Evolutionary conservation across 2,329 filamentous ascomycete genomes (phyloP).

Genomic region (Lecanicillium sp.): DNA sequence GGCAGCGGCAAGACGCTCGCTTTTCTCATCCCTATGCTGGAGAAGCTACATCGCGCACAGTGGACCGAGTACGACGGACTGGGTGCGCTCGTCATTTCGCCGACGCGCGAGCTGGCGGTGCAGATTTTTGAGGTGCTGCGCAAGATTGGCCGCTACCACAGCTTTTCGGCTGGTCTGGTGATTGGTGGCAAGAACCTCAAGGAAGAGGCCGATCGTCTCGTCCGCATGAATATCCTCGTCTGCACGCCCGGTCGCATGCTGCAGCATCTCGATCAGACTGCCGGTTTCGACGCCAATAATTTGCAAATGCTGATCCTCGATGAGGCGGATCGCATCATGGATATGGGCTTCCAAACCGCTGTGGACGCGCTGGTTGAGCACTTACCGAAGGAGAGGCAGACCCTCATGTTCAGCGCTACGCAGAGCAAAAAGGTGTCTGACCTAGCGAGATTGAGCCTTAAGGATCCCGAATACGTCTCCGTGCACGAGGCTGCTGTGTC

Average conservation of each 20-base stretch:
- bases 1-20: conserved; percentile 93
- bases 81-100: conserved; percentile 86
- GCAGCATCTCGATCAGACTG: conserved; percentile 92
- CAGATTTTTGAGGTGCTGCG: conserved; percentile 94
- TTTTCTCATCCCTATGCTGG: conserved; percentile 84
- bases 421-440: conserved; percentile 94
- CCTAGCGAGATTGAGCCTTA: conserved; percentile 76
- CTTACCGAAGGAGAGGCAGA: conserved; percentile 77
- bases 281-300: conserved; percentile 81
- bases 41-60: conserved; percentile 81
- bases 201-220: conserved; percentile 76
- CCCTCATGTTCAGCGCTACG: conserved; percentile 89
- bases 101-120: conserved; percentile 88
- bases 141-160: conserved; percentile 81
- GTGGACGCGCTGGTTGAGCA: conserved; percentile 93
- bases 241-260: conserved; percentile 92
- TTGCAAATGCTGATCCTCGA: conserved; percentile 89
- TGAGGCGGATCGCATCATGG: conserved; percentile 93
- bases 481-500: conserved; percentile 76
- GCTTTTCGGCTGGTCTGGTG: conserved; percentile 85
- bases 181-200: conserved; percentile 89
- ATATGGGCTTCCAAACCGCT: conserved; percentile 89
- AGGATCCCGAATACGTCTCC: conserved; percentile 89
- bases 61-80: conserved; percentile 90
- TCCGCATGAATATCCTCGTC: conserved; percentile 93